Percentiles rank a stretch among this genome's conserved stretches.
These are phyloP conservation scores for Pisolithus albus DNA, from an alignment of 768 basidiomycete species.

Conservation along the genomic window DNA sequence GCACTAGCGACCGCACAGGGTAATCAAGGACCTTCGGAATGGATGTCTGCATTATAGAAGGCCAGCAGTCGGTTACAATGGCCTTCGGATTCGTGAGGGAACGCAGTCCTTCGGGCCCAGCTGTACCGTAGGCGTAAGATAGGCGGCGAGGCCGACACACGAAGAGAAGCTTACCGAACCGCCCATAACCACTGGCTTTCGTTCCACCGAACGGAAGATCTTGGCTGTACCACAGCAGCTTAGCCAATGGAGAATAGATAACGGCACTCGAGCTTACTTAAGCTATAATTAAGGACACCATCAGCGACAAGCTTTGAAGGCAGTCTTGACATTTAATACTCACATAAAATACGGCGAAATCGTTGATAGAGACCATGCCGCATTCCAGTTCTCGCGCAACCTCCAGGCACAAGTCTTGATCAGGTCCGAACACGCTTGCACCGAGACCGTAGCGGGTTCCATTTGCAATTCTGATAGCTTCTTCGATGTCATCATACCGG, in stretches of 20 bases:
- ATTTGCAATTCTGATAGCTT: constrained; percentile 86
- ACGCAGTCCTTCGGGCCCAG: constrained; percentile 89
- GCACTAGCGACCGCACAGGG: constrained; percentile 64
- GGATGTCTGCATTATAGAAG: constrained; percentile 70
- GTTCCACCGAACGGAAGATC: constrained; percentile 93
- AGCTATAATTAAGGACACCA: constrained; percentile 39
- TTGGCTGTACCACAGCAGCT: constrained; percentile 44
- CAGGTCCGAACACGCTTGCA: constrained; percentile 89
- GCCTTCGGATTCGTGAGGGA: constrained; percentile 85
- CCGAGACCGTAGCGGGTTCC: constrained; percentile 85
- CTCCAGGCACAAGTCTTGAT: constrained; percentile 67
- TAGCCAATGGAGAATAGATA: not conserved
- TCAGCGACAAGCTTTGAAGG: constrained; percentile 11
- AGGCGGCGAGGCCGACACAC: constrained; percentile 2
- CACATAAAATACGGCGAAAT: constrained; percentile 86
- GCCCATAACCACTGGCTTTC: constrained; percentile 87
- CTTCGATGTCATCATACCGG: constrained; percentile 74
- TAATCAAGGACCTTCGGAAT: constrained; percentile 88
- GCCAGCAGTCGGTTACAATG: constrained; percentile 81
- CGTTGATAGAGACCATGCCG: constrained; percentile 97
- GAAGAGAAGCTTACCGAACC: constrained; percentile 58
- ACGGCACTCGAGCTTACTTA: constrained; percentile 44
- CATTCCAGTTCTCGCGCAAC: constrained; percentile 82
- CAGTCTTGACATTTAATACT: constrained; percentile 23
- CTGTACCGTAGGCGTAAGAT: constrained; percentile 31